Evolutionary conservation across 176 grass and related monocot species (phyloP), one percentile per base, ranked within the genome.

Genomic region (Eragrostis curvula): DNA sequence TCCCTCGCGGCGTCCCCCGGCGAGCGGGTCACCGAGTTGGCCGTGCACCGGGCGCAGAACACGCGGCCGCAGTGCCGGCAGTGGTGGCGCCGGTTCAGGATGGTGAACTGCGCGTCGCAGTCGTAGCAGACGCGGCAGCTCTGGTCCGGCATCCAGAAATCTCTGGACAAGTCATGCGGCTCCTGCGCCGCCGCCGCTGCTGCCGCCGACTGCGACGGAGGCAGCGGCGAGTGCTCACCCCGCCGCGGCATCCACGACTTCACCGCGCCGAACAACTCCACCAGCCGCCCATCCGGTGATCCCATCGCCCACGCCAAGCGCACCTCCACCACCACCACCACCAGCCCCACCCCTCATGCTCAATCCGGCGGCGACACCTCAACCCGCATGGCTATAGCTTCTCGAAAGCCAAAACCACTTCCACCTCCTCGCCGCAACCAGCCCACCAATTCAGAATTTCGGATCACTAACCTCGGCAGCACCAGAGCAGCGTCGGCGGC

Each of bases 61-160:
- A 99, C 91, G 42, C 93, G 85, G n/a, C 93, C 97, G 28, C 97
- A 99, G 44, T 93, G 80, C 6, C 96, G 93, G 63, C 96, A 99
- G 77, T 99, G 96, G 83, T 99, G 96, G 10, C 96, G 88, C 53
- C 96, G 86, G 75, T 99, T 95, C 65, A 96, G 87, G 21, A 99
- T 77, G 17, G 93, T 99, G 83, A 99, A 99, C 68, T 96, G 96
- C 39, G 87, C 79, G 27, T 99, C 96, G 83, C 96, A 99, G 60
- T 99, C 96, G 77, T 99, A 99, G 46, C 96, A 99, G 21, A 99
- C 93, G 14, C 89, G 90, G 44, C 96, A 99, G 70, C 96, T 94
- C 74, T 94, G 84, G 68, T 99, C 96, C n/a, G 96, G 96, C 96
- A 99, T 99, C 96, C 96, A 99, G 69, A 99, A 99, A 32, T 93